A percentile compares a stretch with the other conserved stretches of the same genome.
phyloP scores from a whole-genome alignment of 1,139 yeast species.

The Geotrichum bryndzae region DNA sequence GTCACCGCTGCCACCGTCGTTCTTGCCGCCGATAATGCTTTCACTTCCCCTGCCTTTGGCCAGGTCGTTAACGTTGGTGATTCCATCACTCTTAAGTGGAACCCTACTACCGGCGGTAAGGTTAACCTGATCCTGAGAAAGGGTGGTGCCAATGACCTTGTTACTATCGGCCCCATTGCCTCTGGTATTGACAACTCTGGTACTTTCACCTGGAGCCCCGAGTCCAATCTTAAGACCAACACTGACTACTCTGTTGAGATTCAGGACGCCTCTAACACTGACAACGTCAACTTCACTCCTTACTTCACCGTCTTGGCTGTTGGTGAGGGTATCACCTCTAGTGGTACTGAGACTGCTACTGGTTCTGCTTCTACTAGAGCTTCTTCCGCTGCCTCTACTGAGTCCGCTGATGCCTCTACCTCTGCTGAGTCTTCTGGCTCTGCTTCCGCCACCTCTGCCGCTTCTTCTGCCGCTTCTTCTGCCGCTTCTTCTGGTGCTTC shows the following conservation, averaged over 20 bases:
- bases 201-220: slow-evolving; percentile 30
- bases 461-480: no score
- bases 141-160: slow-evolving; percentile 29
- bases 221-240: slow-evolving; percentile 22
- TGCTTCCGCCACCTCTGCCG: slow-evolving; percentile 6
- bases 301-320: slow-evolving; percentile 31
- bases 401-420: slow-evolving; percentile 19
- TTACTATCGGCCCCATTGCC: slow-evolving; percentile 30
- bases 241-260: slow-evolving; percentile 36
- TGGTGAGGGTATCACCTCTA: slow-evolving; percentile 27
- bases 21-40: slow-evolving; percentile 29
- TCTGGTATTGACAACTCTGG: slow-evolving; percentile 31
- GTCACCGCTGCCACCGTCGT: slow-evolving; percentile 29
- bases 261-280: slow-evolving; percentile 13
- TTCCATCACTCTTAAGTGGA: slow-evolving; percentile 28
- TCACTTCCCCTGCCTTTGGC: slow-evolving; percentile 30
- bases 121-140: slow-evolving; percentile 31
- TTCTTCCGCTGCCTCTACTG: slow-evolving; percentile 17
- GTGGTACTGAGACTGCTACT: slow-evolving; percentile 18
- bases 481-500: no score
- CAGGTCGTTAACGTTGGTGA: slow-evolving; percentile 29
- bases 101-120: slow-evolving; percentile 26
- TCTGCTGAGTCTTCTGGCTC: slow-evolving; percentile 12
- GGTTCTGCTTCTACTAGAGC: slow-evolving; percentile 31
- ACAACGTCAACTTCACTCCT: slow-evolving; percentile 29